Conservation (phyloP, 1,139 yeast genomes). For the Kurtzmaniella quercitrusa region DNA sequence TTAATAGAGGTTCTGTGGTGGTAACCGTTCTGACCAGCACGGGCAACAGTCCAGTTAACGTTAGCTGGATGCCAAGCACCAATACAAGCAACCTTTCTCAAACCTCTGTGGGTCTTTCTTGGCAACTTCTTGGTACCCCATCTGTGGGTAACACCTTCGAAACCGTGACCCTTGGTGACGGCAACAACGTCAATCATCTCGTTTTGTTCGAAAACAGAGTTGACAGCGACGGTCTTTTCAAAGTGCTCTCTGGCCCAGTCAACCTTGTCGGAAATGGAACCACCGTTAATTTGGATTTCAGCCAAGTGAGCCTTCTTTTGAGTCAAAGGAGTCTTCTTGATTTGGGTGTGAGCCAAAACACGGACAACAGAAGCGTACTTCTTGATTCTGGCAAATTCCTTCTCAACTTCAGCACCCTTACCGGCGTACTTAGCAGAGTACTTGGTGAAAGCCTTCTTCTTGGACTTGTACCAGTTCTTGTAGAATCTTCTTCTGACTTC, state of each 20-base stretch:
- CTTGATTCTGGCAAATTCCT: constrained; percentile 97
- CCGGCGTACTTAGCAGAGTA: constrained; percentile 98
- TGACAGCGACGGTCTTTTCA: constrained; percentile 96
- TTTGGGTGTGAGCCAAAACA: constrained; percentile 98
- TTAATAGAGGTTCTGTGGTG: constrained; percentile 99
- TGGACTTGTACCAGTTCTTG: constrained; percentile 99
- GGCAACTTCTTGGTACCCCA: constrained; percentile 99
- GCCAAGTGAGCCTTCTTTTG: constrained; percentile 99
- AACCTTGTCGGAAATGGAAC: constrained; percentile 95
- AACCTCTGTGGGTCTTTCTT: constrained; percentile 99
- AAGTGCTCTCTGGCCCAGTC: constrained; percentile 99
- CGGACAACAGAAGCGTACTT: constrained; percentile 99
- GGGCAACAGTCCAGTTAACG: constrained; percentile 99
- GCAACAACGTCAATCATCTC: constrained; percentile 98
- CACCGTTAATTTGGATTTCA: constrained; percentile 99
- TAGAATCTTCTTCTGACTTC: constrained; percentile 99
- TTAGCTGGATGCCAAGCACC: constrained; percentile 99
- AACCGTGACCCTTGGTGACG: constrained; percentile 99
- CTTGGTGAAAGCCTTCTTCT: constrained; percentile 99
- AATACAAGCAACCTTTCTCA: constrained; percentile 99
- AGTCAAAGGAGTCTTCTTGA: constrained; percentile 97
- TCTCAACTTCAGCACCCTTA: constrained; percentile 84
- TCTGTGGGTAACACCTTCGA: constrained; percentile 99
- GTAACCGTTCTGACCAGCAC: constrained; percentile 99
- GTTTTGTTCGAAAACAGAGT: constrained; percentile 95